phyloP scores from a whole-genome alignment of 306 rosid genomes.

The Coriaria nepalensis region DNA sequence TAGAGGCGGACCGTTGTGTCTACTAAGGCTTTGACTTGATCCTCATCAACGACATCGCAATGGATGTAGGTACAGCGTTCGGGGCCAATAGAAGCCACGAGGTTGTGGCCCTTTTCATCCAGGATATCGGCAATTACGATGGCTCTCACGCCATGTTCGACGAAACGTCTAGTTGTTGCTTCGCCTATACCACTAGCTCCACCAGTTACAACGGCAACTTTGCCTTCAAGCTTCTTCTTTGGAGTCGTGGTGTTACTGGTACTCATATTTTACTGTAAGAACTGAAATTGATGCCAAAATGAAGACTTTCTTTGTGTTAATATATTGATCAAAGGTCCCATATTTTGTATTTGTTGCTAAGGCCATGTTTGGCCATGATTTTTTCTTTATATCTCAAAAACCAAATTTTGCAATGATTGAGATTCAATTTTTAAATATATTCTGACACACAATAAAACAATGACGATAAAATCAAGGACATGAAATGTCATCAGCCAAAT shows the following conservation, averaged over 20 bases:
- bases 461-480: no score
- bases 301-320: no score
- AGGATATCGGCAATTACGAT: constrained; percentile 47
- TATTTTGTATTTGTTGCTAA: no score
- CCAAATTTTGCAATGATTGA: no score
- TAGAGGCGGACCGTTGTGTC: constrained; percentile 21
- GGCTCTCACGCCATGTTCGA: constrained; percentile 24
- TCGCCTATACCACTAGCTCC: constrained; percentile 64
- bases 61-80: constrained; percentile 27
- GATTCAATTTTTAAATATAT: no score
- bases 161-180: constrained; percentile 32
- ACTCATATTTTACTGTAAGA: no score
- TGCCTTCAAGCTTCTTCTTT: constrained; percentile 20
- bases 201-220: constrained; percentile 45
- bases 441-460: no score
- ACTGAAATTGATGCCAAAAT: no score
- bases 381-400: no score
- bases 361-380: no score
- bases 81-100: constrained; percentile 30
- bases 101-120: constrained; percentile 25
- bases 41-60: constrained; percentile 43
- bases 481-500: no score
- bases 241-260: background rate
- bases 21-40: constrained; percentile 29
- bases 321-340: no score